Base-by-base conservation (phyloP, 2,329 filamentous ascomycete species). In the Aspergillus piperis region DNA sequence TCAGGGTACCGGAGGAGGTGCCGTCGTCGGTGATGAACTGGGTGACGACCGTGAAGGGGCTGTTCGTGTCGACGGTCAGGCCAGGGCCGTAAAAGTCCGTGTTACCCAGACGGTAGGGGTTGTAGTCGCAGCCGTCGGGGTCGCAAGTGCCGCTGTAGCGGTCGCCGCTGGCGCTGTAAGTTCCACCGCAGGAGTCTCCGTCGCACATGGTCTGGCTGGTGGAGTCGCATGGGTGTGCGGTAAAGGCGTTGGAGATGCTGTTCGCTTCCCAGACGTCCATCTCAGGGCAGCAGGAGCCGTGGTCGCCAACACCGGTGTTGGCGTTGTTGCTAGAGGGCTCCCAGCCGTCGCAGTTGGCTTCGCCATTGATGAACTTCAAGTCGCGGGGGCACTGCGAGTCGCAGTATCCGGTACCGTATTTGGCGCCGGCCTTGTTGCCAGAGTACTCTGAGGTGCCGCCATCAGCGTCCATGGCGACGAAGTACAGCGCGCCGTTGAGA, bases 191-290 rank as follows among this genome's bases (percentile, higher is more conserved):
- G 5, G 61, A 60, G 62, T 83, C 75, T 19, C 80, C 79, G 0
- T 72, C 71, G 79, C 86, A 89, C 58, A 81, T 78, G 57, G 73
- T 73, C 66, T 84, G 81, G 54, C 79, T 81, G 48, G 78, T 73
- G 60, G 72, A 77, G 58, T 75, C 77, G 80, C 88, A 90, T 47
- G 86, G 82, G 73, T 90, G 88, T 17, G 88, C 86, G 5, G 88
- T 90, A 70, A 82, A 82, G 55, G 88, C 88, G 15, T 82, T 84
- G 19, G 86, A 83, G 70, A 88, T 83, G 66, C 79, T 82, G 81
- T 90, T 90, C 67, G 87, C 87, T 77, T 90, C 87, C 86, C 87
- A 89, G 74, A 88, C 81, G 67, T 90, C 87, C 83, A 90, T 87
- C 75, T 90, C 88, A 47, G 83, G 77, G 74, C 87, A 90, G 82